Conservation (phyloP, 2,329 filamentous ascomycete genomes). For the Cladorrhinum sp. region DNA sequence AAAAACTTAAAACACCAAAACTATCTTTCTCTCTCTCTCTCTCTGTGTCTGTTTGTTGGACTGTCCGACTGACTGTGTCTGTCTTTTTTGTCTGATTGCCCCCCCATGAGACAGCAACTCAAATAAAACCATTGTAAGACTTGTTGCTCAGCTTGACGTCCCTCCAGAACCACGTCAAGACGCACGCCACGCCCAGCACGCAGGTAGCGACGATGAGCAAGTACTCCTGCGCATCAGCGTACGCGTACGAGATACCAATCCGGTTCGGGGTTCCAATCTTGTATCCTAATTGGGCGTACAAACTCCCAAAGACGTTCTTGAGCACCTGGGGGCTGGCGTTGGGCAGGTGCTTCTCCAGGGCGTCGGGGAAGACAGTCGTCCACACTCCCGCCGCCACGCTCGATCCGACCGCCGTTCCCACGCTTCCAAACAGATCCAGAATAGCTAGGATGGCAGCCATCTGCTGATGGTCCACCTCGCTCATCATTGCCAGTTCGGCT, state of each 20-base stretch:
- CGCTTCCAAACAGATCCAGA: slow-evolving; percentile 34
- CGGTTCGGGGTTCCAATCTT: slow-evolving; percentile 33
- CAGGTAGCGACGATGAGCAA: slow-evolving; percentile 34
- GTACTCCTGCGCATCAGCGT: slow-evolving; percentile 35
- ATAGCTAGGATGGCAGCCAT: slow-evolving; percentile 41
- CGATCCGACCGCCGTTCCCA: slow-evolving; percentile 36
- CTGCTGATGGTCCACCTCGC: slow-evolving; percentile 42
- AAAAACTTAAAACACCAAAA: background rate
- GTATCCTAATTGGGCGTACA: slow-evolving; percentile 37
- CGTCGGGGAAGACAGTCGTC: slow-evolving; percentile 32
- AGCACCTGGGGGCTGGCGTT: slow-evolving; percentile 29
- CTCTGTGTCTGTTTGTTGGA: background rate
- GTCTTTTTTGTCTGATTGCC: background rate
- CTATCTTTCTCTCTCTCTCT: background rate
- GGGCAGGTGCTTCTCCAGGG: slow-evolving; percentile 25
- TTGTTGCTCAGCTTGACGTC: slow-evolving; percentile 33
- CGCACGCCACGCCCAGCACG: slow-evolving; percentile 27
- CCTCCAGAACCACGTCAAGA: slow-evolving; percentile 33
- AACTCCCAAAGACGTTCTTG: slow-evolving; percentile 33
- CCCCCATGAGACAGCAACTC: background rate
- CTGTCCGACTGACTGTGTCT: too few relatives aligned
- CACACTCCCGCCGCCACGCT: slow-evolving; percentile 39
- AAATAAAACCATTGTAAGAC: slow-evolving; percentile 26
- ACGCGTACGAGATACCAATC: slow-evolving; percentile 35
- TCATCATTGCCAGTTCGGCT: slow-evolving; percentile 52